Conservation (phyloP, 2,329 filamentous ascomycete species). For the Fusarium proliferatum region DNA sequence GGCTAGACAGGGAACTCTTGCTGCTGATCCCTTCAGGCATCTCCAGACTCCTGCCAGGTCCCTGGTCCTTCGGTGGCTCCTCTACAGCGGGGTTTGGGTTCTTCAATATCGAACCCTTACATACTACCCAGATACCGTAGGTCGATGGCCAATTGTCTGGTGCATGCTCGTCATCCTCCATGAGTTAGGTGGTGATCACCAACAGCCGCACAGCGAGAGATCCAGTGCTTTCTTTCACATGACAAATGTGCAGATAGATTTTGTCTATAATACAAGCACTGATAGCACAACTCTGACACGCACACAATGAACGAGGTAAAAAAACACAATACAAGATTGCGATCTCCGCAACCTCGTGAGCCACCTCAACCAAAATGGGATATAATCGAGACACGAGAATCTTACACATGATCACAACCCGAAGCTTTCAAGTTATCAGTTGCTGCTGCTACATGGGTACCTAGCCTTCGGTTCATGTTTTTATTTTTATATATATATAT, state of each 20-base stretch:
- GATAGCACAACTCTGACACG: not conserved
- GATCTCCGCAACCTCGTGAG: constrained; percentile 21
- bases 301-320: not conserved
- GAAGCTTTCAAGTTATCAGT: not conserved
- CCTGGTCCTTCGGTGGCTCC: constrained; percentile 17
- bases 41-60: constrained; percentile 5
- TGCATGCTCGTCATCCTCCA: constrained; percentile 30
- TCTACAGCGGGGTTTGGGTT: constrained; percentile 9
- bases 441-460: not conserved
- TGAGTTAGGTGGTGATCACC: constrained; percentile 20
- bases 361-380: not conserved
- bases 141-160: constrained; percentile 23
- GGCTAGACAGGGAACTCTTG: constrained; percentile 17
- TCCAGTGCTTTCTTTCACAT: not conserved
- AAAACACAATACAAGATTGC: constrained; percentile 4
- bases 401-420: constrained; percentile 20
- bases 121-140: not conserved
- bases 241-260: not conserved
- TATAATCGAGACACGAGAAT: constrained; percentile 15
- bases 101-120: constrained; percentile 14
- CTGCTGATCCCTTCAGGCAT: constrained; percentile 30
- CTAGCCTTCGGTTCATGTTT: not conserved
- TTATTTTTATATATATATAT: not conserved
- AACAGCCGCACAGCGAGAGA: not conserved
- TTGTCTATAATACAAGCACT: not conserved